Evolutionary conservation across 1,284 basidiomycete species (phyloP).

Genomic region (Golubevia sp.): DNA sequence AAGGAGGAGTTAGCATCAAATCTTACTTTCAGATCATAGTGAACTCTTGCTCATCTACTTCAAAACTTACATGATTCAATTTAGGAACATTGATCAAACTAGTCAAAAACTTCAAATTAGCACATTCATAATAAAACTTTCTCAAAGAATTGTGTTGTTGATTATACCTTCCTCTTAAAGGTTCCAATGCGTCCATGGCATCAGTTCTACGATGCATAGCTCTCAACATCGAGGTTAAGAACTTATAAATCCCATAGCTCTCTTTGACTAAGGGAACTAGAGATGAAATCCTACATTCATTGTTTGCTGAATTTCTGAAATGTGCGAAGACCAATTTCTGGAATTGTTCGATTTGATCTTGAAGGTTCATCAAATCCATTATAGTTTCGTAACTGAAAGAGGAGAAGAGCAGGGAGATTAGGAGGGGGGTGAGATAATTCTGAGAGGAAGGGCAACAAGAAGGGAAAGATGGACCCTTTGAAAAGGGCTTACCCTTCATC

Average conservation of each 20-base stretch:
- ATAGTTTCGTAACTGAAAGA: slow-evolving; percentile 58
- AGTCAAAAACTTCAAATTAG: slow-evolving; percentile 59
- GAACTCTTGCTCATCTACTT: too few relatives aligned
- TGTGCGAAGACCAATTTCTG: slow-evolving; percentile 59
- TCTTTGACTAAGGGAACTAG: slow-evolving; percentile 60
- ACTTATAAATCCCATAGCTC: slow-evolving; percentile 61
- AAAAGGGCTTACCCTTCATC: slow-evolving; percentile 37
- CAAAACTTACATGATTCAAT: slow-evolving; percentile 31
- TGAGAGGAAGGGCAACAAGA: background rate
- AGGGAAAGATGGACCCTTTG: background rate
- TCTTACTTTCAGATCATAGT: background rate
- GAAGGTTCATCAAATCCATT: slow-evolving; percentile 60
- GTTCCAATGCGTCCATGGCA: slow-evolving; percentile 56
- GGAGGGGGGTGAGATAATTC: background rate
- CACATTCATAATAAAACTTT: slow-evolving; percentile 60
- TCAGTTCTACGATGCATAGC: slow-evolving; percentile 61
- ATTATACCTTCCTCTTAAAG: slow-evolving; percentile 54
- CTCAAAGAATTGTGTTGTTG: slow-evolving; percentile 55
- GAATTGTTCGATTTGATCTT: slow-evolving; percentile 59
- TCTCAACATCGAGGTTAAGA: slow-evolving; percentile 60
- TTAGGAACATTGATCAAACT: slow-evolving; percentile 60
- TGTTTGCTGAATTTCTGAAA: slow-evolving; percentile 49
- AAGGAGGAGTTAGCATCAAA: background rate
- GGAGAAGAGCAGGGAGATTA: background rate
- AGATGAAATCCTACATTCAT: slow-evolving; percentile 60